A percentile compares a stretch with the other conserved stretches of the same genome.
Conservation (phyloP, 371 early-diverging fungal genomes). For the Actinomortierella wolfii region DNA sequence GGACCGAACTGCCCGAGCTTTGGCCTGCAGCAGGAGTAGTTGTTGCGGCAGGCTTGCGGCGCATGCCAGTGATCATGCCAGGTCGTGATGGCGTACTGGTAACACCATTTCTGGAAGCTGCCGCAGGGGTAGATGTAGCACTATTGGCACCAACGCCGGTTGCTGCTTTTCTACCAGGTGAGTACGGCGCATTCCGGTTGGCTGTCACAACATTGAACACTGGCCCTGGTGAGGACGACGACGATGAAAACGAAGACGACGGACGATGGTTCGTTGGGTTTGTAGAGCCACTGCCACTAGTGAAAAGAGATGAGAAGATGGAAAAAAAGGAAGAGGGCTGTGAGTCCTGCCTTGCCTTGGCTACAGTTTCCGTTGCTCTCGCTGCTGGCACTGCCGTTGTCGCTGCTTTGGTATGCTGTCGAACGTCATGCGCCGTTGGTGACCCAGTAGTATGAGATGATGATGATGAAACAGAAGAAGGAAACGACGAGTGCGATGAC, state of each 20-base stretch:
- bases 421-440: too few species aligned
- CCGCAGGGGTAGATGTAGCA: not conserved
- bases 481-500: too few species aligned
- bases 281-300: not conserved
- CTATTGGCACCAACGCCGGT: too few species aligned
- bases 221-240: slow-evolving; percentile 15
- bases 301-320: slow-evolving; percentile 2
- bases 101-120: not conserved
- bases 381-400: too few species aligned
- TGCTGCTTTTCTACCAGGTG: not conserved
- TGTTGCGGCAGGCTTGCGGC: slow-evolving; percentile 21
- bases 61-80: slow-evolving; percentile 38
- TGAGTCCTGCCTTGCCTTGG: not conserved
- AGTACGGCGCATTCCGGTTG: slow-evolving; percentile 5
- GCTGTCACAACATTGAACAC: slow-evolving; percentile 24
- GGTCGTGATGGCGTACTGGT: slow-evolving; percentile 9
- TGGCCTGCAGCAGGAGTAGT: slow-evolving; percentile 1
- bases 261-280: not conserved
- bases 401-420: too few species aligned
- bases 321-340: too few species aligned
- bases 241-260: too few species aligned
- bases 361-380: not conserved
- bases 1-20: slow-evolving; percentile 15
- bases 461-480: too few species aligned
- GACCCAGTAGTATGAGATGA: too few species aligned